These are phyloP conservation scores for Xylariaceae sp. DNA, from an alignment of 2,329 filamentous ascomycete genomes.

Conservation along the genomic window DNA sequence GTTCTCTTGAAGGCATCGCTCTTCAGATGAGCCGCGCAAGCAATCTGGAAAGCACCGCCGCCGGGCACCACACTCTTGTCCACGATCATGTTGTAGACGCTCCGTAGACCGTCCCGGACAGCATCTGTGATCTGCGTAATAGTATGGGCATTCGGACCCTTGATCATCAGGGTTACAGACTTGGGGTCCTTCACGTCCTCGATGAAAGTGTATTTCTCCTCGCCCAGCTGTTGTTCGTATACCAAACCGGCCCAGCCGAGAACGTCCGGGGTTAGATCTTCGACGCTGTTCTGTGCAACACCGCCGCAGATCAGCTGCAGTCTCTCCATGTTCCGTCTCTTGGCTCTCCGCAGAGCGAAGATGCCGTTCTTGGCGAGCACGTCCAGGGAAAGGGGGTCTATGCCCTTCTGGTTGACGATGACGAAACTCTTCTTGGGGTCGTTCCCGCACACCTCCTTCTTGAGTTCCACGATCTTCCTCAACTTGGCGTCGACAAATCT, in stretches of 20 bases:
- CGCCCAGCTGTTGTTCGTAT: conserved; percentile 95
- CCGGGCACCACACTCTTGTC: conserved; percentile 94
- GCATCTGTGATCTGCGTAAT: conserved; percentile 97
- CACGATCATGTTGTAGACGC: conserved; percentile 99
- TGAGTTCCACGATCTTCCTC: conserved; percentile 95
- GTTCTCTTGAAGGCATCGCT: conserved; percentile 85
- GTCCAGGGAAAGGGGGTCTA: conserved; percentile 93
- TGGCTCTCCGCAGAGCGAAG: conserved; percentile 88
- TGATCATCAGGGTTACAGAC: conserved; percentile 96
- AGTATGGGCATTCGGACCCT: conserved; percentile 95
- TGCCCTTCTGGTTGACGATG: conserved; percentile 98
- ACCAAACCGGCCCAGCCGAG: conserved; percentile 96
- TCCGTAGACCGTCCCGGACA: conserved; percentile 89
- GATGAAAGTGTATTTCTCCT: conserved; percentile 99
- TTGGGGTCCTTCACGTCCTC: conserved; percentile 99
- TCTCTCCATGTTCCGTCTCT: conserved; percentile 98
- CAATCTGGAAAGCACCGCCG: conserved; percentile 93
- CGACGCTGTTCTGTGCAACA: conserved; percentile 90
- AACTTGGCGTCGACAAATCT: conserved; percentile 95
- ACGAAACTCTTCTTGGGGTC: conserved; percentile 96
- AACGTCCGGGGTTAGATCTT: conserved; percentile 83
- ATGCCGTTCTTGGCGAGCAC: conserved; percentile 98
- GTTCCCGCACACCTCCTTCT: conserved; percentile 94
- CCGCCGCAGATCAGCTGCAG: conserved; percentile 94
- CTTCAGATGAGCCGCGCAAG: conserved; percentile 83